phyloP scores from a whole-genome alignment of 176 grass and related monocot species.

The Ampelocalamus luodianensis region DNA sequence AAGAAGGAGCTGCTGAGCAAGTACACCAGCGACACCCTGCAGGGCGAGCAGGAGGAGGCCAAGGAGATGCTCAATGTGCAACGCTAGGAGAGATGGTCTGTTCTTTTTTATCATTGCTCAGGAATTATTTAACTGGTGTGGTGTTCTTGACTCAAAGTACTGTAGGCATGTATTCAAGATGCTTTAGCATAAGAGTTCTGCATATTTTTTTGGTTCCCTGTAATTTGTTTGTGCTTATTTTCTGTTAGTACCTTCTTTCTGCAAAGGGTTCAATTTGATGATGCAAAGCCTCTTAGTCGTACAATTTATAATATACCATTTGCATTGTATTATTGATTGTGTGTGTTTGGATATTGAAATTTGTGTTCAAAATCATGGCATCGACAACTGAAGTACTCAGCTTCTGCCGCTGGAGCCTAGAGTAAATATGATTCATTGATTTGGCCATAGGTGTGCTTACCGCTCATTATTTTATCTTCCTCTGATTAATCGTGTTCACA shows the following conservation, averaged over 20 bases:
- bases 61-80: constrained; percentile 97
- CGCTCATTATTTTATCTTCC: neutral
- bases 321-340: constrained; percentile 23
- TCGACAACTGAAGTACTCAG: neutral
- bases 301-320: neutral
- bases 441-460: neutral
- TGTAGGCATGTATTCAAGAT: constrained; percentile 12
- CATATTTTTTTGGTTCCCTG: neutral
- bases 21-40: constrained; percentile 73
- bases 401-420: neutral
- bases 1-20: constrained; percentile 91
- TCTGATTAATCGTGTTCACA: neutral
- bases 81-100: constrained; percentile 54
- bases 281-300: neutral
- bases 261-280: constrained; percentile 20
- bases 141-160: constrained; percentile 19
- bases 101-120: constrained; percentile 34
- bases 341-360: constrained; percentile 33
- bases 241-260: constrained; percentile 10
- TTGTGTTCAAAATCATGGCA: neutral
- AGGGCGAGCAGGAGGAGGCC: constrained; percentile 79
- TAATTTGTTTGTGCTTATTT: constrained; percentile 1
- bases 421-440: constrained; percentile 14
- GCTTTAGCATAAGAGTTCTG: constrained; percentile 9
- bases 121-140: constrained; percentile 6